Evolutionary conservation across 441 rosid species (phyloP).

Genomic region (Populus tomentosa): DNA sequence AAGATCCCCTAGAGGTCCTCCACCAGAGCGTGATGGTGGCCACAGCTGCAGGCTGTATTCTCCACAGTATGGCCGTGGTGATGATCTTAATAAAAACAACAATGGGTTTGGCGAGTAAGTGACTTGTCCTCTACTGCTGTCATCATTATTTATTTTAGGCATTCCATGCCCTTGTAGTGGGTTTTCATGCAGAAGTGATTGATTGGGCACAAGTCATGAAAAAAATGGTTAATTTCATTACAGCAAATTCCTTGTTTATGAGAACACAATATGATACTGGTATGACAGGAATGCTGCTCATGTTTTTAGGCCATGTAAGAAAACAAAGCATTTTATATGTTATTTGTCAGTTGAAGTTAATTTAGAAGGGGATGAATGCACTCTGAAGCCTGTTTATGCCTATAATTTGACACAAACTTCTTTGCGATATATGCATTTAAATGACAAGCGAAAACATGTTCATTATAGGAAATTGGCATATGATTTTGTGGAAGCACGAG

Average conservation of each 20-base stretch:
- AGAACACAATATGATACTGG: neutral
- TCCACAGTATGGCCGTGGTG: constrained; percentile 30
- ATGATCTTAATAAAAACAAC: no score
- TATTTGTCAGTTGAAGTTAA: neutral
- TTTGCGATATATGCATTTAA: neutral
- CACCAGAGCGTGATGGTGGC: constrained; percentile 51
- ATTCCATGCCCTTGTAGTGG: neutral
- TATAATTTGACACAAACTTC: neutral
- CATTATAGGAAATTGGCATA: constrained; percentile 45
- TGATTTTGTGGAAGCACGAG: constrained; percentile 45
- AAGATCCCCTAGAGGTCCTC: constrained; percentile 68
- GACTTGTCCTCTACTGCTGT: neutral
- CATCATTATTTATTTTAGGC: neutral
- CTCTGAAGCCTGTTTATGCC: neutral
- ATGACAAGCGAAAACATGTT: neutral
- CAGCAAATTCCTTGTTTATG: neutral
- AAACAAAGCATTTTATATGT: no score
- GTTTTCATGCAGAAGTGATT: neutral
- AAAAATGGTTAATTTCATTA: neutral
- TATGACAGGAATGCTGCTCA: neutral
- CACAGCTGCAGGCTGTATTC: constrained; percentile 59
- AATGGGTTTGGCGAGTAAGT: no score
- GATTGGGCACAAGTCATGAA: neutral
- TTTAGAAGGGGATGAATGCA: neutral
- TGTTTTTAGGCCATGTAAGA: neutral